Base-by-base conservation (phyloP, 495 filamentous ascomycete genomes). In the Aspergillus sparsus region DNA sequence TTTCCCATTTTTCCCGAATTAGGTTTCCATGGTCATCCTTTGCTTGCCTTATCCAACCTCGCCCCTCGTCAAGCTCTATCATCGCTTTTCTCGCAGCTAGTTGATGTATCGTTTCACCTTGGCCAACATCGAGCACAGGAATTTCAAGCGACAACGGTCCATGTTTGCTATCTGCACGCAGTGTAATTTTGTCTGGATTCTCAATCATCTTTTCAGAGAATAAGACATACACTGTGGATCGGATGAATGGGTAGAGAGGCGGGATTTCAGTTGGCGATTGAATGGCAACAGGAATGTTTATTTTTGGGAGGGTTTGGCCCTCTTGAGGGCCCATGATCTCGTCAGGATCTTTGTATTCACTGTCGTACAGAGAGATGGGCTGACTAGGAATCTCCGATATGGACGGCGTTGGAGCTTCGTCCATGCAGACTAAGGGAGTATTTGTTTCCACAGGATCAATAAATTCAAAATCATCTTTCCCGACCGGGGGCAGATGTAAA, bases 11-110 rank as follows among this genome's bases (percentile, higher is more conserved):
- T 6, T 82, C 71, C 51, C 79, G 80, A 51, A 89, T 65, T 1
- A 78, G 69, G 18, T 69, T 69, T 5, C 74, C 77, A 13, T 70
- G 68, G 3, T 68, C 73, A 31, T 54, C 52, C 35, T 72, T 80
- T 16, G 80, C 79, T 21, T 83, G 74, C 49, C 70, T 68, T 34
- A 91, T 72, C 85, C 89, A 91, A 15, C 88, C 85, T 32, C 85
- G 78, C 5, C 78, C 82, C 67, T 89, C 85, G 67, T 91, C 87
- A 0, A 92, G 78, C 54, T 91, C 89, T 27, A 80, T 69, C 15
- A 87, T 74, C 1, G 86, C 85, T 66, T 88, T 89, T 51, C 82
- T 82, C 0, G 87, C 86, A 1, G 87, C 87, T 2, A 91, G 80
- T 60, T 87, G 85, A 65, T 91, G 87, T 53, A 92, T 82, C 0